These are phyloP conservation scores for Solanum hybrid DNA, from an alignment of 305 asterid species.

Conservation along the genomic window DNA sequence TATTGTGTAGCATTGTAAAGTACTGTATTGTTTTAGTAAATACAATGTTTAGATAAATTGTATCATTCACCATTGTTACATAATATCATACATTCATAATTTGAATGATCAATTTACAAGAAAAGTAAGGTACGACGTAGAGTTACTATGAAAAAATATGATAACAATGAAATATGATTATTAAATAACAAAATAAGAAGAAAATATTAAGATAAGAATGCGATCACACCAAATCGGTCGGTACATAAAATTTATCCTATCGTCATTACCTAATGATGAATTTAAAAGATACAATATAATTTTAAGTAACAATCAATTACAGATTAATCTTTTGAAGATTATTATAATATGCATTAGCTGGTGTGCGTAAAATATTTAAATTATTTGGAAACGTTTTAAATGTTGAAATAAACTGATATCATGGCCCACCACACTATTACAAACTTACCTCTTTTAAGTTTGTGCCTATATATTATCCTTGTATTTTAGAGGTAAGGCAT, in stretches of 20 bases:
- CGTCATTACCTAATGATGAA: no score
- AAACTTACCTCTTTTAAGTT: neutral
- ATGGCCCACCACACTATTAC: neutral
- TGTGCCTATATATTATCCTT: neutral
- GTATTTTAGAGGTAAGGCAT: neutral
- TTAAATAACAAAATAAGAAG: no score
- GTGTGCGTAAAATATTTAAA: neutral
- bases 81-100: no score
- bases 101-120: neutral
- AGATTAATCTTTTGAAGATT: neutral
- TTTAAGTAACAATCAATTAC: neutral
- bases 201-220: neutral
- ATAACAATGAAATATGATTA: neutral
- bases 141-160: no score
- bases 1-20: no score
- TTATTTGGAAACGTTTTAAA: neutral
- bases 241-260: no score
- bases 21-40: no score
- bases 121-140: no score
- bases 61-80: accelerated
- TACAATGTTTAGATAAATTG: no score
- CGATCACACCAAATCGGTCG: neutral
- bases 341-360: neutral
- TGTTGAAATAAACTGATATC: neutral
- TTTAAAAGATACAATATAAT: no score